Evolutionary conservation across 2,329 filamentous ascomycete genomes (phyloP).

Genomic region (Fusarium anthophilum): DNA sequence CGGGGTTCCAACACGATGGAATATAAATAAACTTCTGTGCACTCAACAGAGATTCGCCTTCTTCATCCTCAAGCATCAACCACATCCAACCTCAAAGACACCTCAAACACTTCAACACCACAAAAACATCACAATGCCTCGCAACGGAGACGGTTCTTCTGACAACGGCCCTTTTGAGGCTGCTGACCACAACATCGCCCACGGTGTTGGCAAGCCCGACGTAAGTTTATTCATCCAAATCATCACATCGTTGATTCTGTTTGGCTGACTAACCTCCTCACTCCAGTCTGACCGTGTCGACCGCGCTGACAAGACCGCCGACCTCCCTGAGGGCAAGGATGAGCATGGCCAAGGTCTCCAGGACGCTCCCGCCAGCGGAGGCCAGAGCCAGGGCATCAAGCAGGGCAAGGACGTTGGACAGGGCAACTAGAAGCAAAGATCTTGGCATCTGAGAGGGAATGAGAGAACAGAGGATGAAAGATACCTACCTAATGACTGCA

Average conservation of each 20-base stretch:
- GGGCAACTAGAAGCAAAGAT: slow-evolving; percentile 41
- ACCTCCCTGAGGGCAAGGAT: slow-evolving; percentile 53
- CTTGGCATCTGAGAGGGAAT: background rate
- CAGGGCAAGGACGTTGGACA: slow-evolving; percentile 54
- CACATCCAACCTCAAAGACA: background rate
- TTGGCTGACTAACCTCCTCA: background rate
- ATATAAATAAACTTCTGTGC: slow-evolving; percentile 29
- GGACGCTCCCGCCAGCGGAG: slow-evolving; percentile 54
- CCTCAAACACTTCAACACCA: slow-evolving; percentile 25
- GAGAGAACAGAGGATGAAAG: slow-evolving; percentile 12
- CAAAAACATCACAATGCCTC: slow-evolving; percentile 55
- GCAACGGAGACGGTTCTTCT: slow-evolving; percentile 58
- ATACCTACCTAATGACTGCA: slow-evolving; percentile 30
- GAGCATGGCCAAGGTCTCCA: slow-evolving; percentile 56
- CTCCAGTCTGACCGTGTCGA: slow-evolving; percentile 49
- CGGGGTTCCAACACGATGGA: background rate
- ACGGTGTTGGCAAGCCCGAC: slow-evolving; percentile 53
- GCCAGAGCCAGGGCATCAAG: slow-evolving; percentile 54
- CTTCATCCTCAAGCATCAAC: slow-evolving; percentile 8
- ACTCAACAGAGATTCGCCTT: background rate
- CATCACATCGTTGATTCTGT: background rate
- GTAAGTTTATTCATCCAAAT: slow-evolving; percentile 44
- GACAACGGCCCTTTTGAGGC: slow-evolving; percentile 58
- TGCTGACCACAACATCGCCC: slow-evolving; percentile 53
- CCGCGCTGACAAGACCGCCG: slow-evolving; percentile 61